phyloP scores from a whole-genome alignment of 2,329 filamentous ascomycete genomes.

The Aschersonia sp. region DNA sequence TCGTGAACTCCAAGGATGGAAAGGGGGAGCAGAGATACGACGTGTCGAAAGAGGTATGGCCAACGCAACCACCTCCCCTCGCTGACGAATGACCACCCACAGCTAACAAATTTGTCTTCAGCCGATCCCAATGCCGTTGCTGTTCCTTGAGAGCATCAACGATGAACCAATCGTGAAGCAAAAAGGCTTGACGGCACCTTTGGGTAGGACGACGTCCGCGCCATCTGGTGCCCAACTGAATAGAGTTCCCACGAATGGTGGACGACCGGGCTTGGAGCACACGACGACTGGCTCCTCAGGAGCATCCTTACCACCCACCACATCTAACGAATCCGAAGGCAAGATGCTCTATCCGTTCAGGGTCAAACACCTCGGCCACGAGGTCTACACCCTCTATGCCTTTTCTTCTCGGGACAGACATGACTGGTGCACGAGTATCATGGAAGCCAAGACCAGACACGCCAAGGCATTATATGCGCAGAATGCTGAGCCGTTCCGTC shows the following conservation, averaged over 20 bases:
- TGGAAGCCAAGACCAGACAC: slow-evolving; percentile 88
- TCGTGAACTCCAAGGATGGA: slow-evolving; percentile 52
- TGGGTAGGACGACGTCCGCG: slow-evolving; percentile 44
- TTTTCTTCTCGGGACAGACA: slow-evolving; percentile 57
- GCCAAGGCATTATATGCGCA: slow-evolving; percentile 79
- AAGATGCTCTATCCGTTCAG: slow-evolving; percentile 87
- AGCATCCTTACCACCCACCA: slow-evolving; percentile 31
- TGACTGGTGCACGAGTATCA: slow-evolving; percentile 89
- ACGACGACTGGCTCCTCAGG: slow-evolving; percentile 53
- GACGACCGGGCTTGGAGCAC: slow-evolving; percentile 50
- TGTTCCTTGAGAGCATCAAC: slow-evolving; percentile 83
- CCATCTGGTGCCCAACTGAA: slow-evolving; percentile 43
- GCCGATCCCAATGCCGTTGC: slow-evolving; percentile 90
- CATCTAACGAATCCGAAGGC: slow-evolving; percentile 57
- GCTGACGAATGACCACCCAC: too few relatives aligned
- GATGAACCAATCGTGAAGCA: slow-evolving; percentile 82
- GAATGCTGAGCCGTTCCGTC: slow-evolving; percentile 87
- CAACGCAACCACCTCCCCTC: neutral
- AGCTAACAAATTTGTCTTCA: slow-evolving; percentile 12
- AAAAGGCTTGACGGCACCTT: slow-evolving; percentile 55
- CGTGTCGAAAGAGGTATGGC: slow-evolving; percentile 69
- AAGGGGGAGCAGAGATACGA: slow-evolving; percentile 76
- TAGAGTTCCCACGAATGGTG: slow-evolving; percentile 37
- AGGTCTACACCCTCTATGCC: slow-evolving; percentile 84
- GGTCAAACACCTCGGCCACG: slow-evolving; percentile 88